Evolutionary conservation across 73 alveolate genomes (phyloP).

Genomic region (Diophrys appendiculata): DNA sequence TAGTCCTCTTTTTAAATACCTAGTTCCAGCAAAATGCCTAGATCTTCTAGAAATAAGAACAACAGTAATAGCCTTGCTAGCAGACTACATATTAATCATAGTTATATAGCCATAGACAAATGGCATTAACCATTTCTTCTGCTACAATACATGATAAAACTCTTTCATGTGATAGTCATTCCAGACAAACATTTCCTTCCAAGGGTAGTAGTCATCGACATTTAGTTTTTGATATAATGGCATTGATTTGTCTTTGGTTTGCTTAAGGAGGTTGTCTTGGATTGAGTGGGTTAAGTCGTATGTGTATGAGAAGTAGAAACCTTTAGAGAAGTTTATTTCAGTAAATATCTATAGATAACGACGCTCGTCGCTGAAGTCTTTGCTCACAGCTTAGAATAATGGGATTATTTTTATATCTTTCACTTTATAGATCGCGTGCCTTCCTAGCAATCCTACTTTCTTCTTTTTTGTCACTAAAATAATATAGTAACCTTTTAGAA

Average conservation of each 20-base stretch:
- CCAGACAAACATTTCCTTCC: slow-evolving; percentile 85
- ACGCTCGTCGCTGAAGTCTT: no score
- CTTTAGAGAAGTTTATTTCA: slow-evolving; percentile 65
- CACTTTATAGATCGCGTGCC: slow-evolving; percentile 56
- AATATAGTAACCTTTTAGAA: slow-evolving; percentile 62
- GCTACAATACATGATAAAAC: slow-evolving; percentile 51
- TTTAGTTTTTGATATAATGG: background rate
- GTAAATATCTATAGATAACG: no score
- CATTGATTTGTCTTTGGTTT: background rate
- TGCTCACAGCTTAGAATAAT: slow-evolving; percentile 7
- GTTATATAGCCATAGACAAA: slow-evolving; percentile 88
- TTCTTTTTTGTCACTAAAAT: slow-evolving; percentile 47
- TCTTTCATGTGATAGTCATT: slow-evolving; percentile 80
- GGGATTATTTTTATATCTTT: slow-evolving; percentile 53
- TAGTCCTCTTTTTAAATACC: slow-evolving; percentile 92
- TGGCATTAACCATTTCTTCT: slow-evolving; percentile 91
- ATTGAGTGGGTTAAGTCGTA: slow-evolving; percentile 79
- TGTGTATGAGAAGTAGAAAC: slow-evolving; percentile 82
- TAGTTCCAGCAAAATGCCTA: slow-evolving; percentile 90
- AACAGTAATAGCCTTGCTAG: slow-evolving; percentile 48
- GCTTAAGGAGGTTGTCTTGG: slow-evolving; percentile 60
- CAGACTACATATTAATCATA: slow-evolving; percentile 46
- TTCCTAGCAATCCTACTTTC: slow-evolving; percentile 50
- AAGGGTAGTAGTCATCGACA: slow-evolving; percentile 42
- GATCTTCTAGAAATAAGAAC: slow-evolving; percentile 81